Evolutionary conservation across 2,329 filamentous ascomycete genomes (phyloP), one percentile per base, ranked within the genome.

Genomic region (Fusarium sp.): DNA sequence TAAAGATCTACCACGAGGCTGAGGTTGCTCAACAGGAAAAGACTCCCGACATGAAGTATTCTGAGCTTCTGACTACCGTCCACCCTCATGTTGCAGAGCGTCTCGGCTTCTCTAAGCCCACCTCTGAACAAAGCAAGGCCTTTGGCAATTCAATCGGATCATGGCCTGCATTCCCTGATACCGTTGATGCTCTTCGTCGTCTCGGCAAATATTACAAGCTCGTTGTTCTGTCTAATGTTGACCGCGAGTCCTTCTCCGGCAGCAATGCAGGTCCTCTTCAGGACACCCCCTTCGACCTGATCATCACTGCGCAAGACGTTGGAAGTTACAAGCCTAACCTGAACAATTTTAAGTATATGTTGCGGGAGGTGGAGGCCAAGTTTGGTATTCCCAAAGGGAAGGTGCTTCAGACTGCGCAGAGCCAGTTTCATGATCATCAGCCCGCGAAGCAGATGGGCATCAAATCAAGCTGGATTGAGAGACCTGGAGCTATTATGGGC

Each of bases 251-350:
- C 1, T 91, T 91, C 73, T 75, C 80, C 0, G 58, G 61, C 20
- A 85, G 81, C 5, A 83, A 85, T 20, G 77, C 81, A 3, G 84
- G 86, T 0, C 85, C 87, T 0, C 79, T 91, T 4, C 74, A 84
- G 41, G 85, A 84, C 3, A 82, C 87, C 30, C 73, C 83, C 3
- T 86, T 93, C 75, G 90, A 92, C 74, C 84, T 87, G 7, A 82
- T 93, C 41, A 87, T 91, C 77, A 93, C 91, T 1, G 92, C 92
- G 1, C 85, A 94, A 78, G 90, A 93, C 44, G 88, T 94, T 33
- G 91, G 92, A 0, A 87, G 85, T 20, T 94, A 94, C 78, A 95
- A 94, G 81, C 92, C 92, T 0, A 85, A 90, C 72, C 76, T 83
- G 35, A 82, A 83, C 57, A 93, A 94, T 71, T 94, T 94, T 65